Base-by-base conservation (phyloP, 1,284 basidiomycete genomes). In the Cystobasidium slooffiae region DNA sequence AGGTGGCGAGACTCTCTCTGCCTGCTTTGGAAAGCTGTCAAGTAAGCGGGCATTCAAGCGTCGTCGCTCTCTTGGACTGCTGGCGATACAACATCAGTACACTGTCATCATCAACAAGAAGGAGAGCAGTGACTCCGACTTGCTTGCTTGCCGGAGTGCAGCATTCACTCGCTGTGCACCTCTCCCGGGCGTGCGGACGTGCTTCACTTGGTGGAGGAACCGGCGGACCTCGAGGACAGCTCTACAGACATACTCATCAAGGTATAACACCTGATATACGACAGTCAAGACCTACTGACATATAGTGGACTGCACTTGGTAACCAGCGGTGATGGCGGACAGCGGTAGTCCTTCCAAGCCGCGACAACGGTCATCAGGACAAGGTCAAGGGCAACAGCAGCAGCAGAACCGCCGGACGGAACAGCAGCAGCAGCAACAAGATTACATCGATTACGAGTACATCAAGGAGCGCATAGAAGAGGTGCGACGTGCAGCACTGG, bases 1-100 rank as follows among this genome's bases (percentile, higher is more conserved):
- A 59, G 56, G 56, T 59, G 56, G 56, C 56, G 56, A 59, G 56
- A 39, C 56, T 43, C 39, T 9, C 37, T 59, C 39, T 41, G 22
- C 53, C 53, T n/a, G 39, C 56, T 59, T 59, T 59, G 56, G 56
- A 59, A 59, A 39, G n/a, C 9, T 22, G 56, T 41, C 56, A 59
- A 14, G 39, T 41, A 31, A 59, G 18, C 53, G 31, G 31, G 39
- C 53, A 12, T 59, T 43, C 37, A 31, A 59, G 31, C 5, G 12
- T 12, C 24, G 53, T 12, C 53, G 39, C 24, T 37, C 20, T 49
- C 6, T 49, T n/a, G 12, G 12, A n/a, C n/a, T 49, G 12, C 46
- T n/a, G 14, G 1, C 53, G 18, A 14, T 41, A 10, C 31, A 31
- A 5, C 31, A 31, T 31, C 31, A 31, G 31, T 31, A 5, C 31